Evolutionary conservation across 192 early-diverging fungal genomes (phyloP).

Genomic region (Irineochytrium annulatum): DNA sequence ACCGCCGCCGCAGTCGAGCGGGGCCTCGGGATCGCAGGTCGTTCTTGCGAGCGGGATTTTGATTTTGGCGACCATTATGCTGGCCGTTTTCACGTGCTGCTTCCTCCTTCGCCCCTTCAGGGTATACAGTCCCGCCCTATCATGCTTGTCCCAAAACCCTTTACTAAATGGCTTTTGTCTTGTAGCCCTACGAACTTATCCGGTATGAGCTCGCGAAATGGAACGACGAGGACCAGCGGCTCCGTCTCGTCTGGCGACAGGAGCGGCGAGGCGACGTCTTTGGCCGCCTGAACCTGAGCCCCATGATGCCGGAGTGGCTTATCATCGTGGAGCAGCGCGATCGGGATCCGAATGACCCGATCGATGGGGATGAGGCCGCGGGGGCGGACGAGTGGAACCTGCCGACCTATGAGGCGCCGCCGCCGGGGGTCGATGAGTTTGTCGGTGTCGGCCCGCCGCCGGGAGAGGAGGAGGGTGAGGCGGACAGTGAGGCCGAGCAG

Average conservation of each 20-base stretch:
- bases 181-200: neutral
- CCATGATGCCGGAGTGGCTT: neutral
- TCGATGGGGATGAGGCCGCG: too few species aligned
- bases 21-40: neutral
- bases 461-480: neutral
- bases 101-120: neutral
- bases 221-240: neutral
- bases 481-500: too few species aligned
- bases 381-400: too few species aligned
- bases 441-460: neutral
- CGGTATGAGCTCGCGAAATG: neutral
- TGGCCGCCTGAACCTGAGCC: neutral
- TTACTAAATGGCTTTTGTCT: neutral
- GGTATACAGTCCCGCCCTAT: too few species aligned
- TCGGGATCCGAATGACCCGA: too few species aligned
- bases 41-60: neutral
- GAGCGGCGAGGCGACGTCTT: neutral
- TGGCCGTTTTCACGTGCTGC: neutral
- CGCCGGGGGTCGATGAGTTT: neutral
- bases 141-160: neutral
- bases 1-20: neutral
- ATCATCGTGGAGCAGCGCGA: neutral
- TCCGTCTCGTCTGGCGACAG: neutral
- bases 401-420: neutral
- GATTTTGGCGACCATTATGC: neutral